These are phyloP conservation scores for Populus pruinosa DNA, from an alignment of 345 rosid genomes.

Conservation along the genomic window DNA sequence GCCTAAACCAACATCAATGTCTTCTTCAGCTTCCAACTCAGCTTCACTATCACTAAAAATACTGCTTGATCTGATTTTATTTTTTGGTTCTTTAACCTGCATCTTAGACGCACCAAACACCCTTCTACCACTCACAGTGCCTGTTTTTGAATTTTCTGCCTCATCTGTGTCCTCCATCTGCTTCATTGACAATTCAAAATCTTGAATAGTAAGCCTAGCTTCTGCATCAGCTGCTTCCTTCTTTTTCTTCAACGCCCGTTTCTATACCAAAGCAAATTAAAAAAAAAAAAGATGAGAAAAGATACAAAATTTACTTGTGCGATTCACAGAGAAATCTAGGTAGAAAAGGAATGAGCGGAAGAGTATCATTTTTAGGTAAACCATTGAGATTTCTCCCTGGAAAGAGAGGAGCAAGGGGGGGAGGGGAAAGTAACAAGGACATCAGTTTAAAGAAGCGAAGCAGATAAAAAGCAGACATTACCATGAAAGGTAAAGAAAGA, in stretches of 20 bases:
- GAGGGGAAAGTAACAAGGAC: background rate
- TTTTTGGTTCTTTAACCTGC: slow-evolving; percentile 34
- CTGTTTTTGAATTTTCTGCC: slow-evolving; percentile 32
- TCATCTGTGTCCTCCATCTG: slow-evolving; percentile 47
- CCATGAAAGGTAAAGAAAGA: slow-evolving; percentile 93
- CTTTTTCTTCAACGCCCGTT: slow-evolving; percentile 68
- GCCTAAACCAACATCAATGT: slow-evolving; percentile 23
- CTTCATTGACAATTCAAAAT: slow-evolving; percentile 49
- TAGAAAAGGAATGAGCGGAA: background rate
- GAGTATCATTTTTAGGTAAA: background rate
- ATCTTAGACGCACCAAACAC: slow-evolving; percentile 63
- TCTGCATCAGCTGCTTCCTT: slow-evolving; percentile 69
- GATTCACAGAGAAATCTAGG: background rate
- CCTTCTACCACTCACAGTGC: slow-evolving; percentile 61
- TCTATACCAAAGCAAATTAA: slow-evolving; percentile 38
- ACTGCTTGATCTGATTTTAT: slow-evolving; percentile 40
- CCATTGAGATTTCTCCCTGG: background rate
- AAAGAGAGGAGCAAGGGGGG: no score
- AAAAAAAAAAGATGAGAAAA: background rate
- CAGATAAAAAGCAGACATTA: slow-evolving; percentile 24
- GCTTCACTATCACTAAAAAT: slow-evolving; percentile 62
- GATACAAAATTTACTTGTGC: no score
- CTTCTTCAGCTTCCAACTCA: slow-evolving; percentile 44
- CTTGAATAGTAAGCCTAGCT: slow-evolving; percentile 74
- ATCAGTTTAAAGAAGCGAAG: background rate